Base-by-base conservation (phyloP, 805 yeast species). In the Soucietia sequanensis region DNA sequence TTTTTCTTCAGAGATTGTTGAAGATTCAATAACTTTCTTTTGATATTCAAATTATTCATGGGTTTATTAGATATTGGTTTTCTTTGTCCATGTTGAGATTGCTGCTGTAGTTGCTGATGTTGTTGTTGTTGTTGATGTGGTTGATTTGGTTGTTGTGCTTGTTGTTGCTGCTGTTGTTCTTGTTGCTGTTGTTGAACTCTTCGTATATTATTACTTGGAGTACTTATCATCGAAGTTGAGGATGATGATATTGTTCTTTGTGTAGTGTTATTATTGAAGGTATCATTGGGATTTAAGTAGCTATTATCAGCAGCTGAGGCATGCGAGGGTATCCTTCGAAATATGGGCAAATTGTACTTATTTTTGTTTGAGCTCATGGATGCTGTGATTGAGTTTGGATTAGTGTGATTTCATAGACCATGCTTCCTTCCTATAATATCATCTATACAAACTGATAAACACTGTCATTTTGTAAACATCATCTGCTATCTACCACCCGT, bases 171-270 rank as follows among this genome's bases (percentile, higher is more conserved):
- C 25, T 30, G 28, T 13, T 12, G 20, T 14, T 27, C 24, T 24
- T 43, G 54, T 35, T 43, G 43, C 26, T 52, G 58, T 34, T 48
- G 47, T 36, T 60, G 65, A 26, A 60, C 50, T 30, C 66, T 47
- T 23, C 65, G 52, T 23, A 62, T 62, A 41, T 61, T 54, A 46
- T 65, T 65, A 44, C 71, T 65, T 18, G 72, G 72, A 1, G 71
- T 64, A 40, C 70, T 60, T 27, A 67, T 50, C 42, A 65, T 56
- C 5, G 69, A 62, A 2, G 62, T 48, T 6, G 70, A 64, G 3
- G 68, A 54, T 10, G 68, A 60, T 30, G 62, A 55, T 10, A 63
- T 54, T 2, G 68, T 61, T 16, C 72, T 47, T 7, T 4, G 9
- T 6, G 24, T 29, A 24, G 58, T 62, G 22, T 42, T 18, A 36